Evolutionary conservation across 2,329 filamentous ascomycete species (phyloP).

Genomic region (Calycina herbarum): DNA sequence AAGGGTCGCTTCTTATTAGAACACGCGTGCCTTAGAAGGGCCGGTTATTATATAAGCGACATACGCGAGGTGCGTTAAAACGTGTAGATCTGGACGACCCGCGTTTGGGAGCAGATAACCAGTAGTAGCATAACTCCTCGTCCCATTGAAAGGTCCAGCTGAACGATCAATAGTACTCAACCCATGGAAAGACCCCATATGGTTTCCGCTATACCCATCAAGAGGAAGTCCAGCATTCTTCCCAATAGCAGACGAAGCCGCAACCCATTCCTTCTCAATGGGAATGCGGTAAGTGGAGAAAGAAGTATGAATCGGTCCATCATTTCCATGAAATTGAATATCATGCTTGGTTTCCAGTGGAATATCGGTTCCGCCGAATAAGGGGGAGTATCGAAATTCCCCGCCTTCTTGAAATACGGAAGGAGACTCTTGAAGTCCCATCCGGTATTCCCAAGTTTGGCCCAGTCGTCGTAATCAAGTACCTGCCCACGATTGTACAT

Average conservation of each 20-base stretch:
- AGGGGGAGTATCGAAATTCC: slow-evolving; percentile 18
- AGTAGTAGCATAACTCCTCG: slow-evolving; percentile 27
- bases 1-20: too few relatives aligned
- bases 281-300: slow-evolving; percentile 19
- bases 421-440: slow-evolving; percentile 43
- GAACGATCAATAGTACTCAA: slow-evolving; percentile 20
- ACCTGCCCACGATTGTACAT: slow-evolving; percentile 31
- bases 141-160: slow-evolving; percentile 14
- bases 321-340: slow-evolving; percentile 15
- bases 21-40: too few relatives aligned
- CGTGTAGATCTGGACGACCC: slow-evolving; percentile 62
- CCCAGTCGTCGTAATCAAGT: slow-evolving; percentile 43
- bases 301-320: slow-evolving; percentile 24
- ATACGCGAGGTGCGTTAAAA: slow-evolving; percentile 56
- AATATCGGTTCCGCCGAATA: slow-evolving; percentile 16
- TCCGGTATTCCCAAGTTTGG: slow-evolving; percentile 42
- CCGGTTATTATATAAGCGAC: too few relatives aligned
- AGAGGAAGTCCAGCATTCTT: slow-evolving; percentile 15
- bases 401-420: slow-evolving; percentile 44
- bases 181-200: slow-evolving; percentile 20
- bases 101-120: slow-evolving; percentile 27
- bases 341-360: slow-evolving; percentile 21
- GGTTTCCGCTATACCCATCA: slow-evolving; percentile 24
- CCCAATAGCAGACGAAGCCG: slow-evolving; percentile 9
- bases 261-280: slow-evolving; percentile 18